phyloP scores from a whole-genome alignment of 768 basidiomycete genomes.

The Tricholoma bakamatsutake region DNA sequence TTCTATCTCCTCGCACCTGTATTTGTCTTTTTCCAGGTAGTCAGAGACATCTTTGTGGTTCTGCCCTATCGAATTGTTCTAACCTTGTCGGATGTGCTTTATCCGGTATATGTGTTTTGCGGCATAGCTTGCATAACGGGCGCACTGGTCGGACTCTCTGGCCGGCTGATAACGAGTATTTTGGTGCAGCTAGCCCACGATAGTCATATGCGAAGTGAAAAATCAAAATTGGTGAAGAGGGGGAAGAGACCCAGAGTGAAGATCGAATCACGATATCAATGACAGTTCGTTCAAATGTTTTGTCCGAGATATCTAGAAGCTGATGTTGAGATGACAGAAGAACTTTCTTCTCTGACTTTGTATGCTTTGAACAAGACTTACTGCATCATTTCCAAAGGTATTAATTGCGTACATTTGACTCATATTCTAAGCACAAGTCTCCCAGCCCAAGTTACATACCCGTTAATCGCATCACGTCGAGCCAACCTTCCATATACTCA shows the following conservation, averaged over 20 bases:
- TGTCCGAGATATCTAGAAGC: not conserved
- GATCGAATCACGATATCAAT: not conserved
- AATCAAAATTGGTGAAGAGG: not conserved
- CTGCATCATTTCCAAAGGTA: too few relatives aligned
- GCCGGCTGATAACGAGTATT: slow-evolving; percentile 9
- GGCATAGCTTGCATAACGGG: slow-evolving; percentile 54
- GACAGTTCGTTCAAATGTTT: not conserved
- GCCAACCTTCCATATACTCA: too few relatives aligned
- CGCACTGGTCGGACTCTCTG: slow-evolving; percentile 36
- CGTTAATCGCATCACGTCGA: too few relatives aligned
- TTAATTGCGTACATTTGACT: too few relatives aligned
- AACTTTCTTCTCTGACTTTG: not conserved
- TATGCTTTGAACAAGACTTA: too few relatives aligned
- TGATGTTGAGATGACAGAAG: not conserved
- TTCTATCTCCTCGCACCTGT: slow-evolving; percentile 45
- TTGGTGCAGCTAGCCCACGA: slow-evolving; percentile 6
- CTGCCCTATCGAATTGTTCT: slow-evolving; percentile 36
- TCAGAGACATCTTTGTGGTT: slow-evolving; percentile 35
- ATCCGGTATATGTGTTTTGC: slow-evolving; percentile 51
- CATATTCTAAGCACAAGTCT: too few relatives aligned
- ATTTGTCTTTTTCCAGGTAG: slow-evolving; percentile 33
- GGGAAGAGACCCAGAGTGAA: not conserved
- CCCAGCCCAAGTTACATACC: too few relatives aligned
- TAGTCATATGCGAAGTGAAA: not conserved
- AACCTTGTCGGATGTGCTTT: slow-evolving; percentile 37